Evolutionary conservation across 805 yeast species (phyloP), one percentile per base, ranked within the genome.

Genomic region (Metschnikowia peoriensis): DNA sequence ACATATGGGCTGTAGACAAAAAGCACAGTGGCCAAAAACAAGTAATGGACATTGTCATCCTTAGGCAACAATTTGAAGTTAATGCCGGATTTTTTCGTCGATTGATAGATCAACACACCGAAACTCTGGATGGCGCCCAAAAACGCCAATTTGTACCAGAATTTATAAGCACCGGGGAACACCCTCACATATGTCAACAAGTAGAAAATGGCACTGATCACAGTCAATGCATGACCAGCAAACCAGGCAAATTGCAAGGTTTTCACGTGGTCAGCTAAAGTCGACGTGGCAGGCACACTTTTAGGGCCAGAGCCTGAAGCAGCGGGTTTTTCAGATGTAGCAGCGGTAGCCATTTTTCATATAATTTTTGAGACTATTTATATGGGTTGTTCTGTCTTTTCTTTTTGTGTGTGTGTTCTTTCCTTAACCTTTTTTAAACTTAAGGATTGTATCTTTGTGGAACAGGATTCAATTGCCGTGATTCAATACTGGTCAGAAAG

Each of bases 221-320:
- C 61, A 4, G 78, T 73, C 46, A 71, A 53, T 2, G 68, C 63
- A 49, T 74, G 78, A 35, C 78, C 79, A 40, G 71, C 62, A 66
- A 88, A 88, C 97, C 96, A 91, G 6, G 82, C 84, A 60, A 88
- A 87, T 68, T 89, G 92, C 51, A 81, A 66, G 14, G 84, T 76
- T 68, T 79, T 44, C 48, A 53, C 54, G 29, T 47, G 47, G 11
- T 14, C 37, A 7, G 44, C 46, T 6, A 49, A 16, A 27, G 51
- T 16, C 8, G 46, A 27, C 38, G 50, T 22, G 6, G 47, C 0
- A 15, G 29, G 9, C 35, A n/a, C 48, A 10, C 11, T 17, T 44
- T 50, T 50, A 2, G 49, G 46, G 22, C 50, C 50, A n/a, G 50
- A 6, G 12, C 42, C 45, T n/a, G 17, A 15, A 29, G 44, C 43